Evolutionary conservation across 2,329 filamentous ascomycete species (phyloP).

Genomic region (Gaeumannomyces tritici): DNA sequence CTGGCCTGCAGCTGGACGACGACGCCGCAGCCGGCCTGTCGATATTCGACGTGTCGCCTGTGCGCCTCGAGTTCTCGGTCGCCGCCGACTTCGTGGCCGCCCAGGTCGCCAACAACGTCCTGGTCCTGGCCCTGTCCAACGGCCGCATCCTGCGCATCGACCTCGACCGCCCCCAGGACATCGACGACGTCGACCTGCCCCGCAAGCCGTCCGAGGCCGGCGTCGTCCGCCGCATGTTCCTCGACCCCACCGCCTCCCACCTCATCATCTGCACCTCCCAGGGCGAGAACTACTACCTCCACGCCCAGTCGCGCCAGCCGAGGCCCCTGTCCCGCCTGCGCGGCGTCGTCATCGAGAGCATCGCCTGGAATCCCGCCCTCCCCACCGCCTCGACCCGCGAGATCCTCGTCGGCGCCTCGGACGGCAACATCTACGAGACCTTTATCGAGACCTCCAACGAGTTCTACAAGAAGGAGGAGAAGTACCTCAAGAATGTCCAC

Average conservation of each 20-base stretch:
- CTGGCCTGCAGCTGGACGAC: constrained; percentile 36
- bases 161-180: constrained; percentile 85
- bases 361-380: constrained; percentile 90
- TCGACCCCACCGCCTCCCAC: constrained; percentile 93
- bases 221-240: constrained; percentile 90
- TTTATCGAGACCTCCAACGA: constrained; percentile 92
- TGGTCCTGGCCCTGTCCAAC: constrained; percentile 85
- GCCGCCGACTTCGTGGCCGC: constrained; percentile 93
- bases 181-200: constrained; percentile 95
- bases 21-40: constrained; percentile 51
- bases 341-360: constrained; percentile 75
- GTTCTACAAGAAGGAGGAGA: constrained; percentile 92
- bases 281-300: constrained; percentile 95
- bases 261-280: constrained; percentile 83
- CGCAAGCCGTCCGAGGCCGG: constrained; percentile 88
- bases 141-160: constrained; percentile 91
- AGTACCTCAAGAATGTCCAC: constrained; percentile 77
- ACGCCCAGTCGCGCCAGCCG: constrained; percentile 85
- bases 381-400: constrained; percentile 92
- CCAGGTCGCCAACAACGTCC: constrained; percentile 94
- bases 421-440: constrained; percentile 89
- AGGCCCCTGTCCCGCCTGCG: constrained; percentile 74
- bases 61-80: constrained; percentile 89
- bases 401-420: constrained; percentile 83
- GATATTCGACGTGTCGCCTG: constrained; percentile 90